Conservation (phyloP, 1,284 basidiomycete species). For the Sporisorium sorghi region DNA sequence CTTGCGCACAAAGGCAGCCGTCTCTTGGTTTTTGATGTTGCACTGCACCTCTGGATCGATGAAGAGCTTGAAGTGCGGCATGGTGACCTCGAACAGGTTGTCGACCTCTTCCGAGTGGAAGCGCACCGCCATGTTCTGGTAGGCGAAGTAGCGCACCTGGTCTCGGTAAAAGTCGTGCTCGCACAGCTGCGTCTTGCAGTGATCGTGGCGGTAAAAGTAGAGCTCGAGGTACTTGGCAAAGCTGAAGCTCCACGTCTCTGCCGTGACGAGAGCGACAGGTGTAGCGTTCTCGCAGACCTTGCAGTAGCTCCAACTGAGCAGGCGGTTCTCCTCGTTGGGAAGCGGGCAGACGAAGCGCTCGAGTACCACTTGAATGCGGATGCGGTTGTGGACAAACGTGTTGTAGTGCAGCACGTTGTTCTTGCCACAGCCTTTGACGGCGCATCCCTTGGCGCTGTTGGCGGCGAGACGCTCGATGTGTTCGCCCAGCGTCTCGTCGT, state of each 20-base stretch:
- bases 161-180: slow-evolving; percentile 93
- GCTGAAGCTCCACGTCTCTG: slow-evolving; percentile 92
- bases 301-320: slow-evolving; percentile 94
- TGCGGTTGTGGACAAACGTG: slow-evolving; percentile 88
- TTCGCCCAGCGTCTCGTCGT: slow-evolving; percentile 90
- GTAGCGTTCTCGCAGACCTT: slow-evolving; percentile 73
- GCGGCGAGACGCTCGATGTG: slow-evolving; percentile 84
- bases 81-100: slow-evolving; percentile 82
- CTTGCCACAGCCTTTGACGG: slow-evolving; percentile 84
- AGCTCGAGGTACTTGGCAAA: slow-evolving; percentile 92
- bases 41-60: slow-evolving; percentile 86
- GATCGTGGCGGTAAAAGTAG: slow-evolving; percentile 86
- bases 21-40: slow-evolving; percentile 89
- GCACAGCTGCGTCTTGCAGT: slow-evolving; percentile 82
- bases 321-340: slow-evolving; percentile 75
- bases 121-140: slow-evolving; percentile 78
- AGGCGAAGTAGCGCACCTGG: slow-evolving; percentile 91
- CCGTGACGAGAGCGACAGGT: slow-evolving; percentile 87
- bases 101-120: slow-evolving; percentile 88
- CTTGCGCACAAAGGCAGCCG: slow-evolving; percentile 79
- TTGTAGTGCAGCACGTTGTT: slow-evolving; percentile 85
- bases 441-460: slow-evolving; percentile 79
- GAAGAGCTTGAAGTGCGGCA: slow-evolving; percentile 87
- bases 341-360: slow-evolving; percentile 68
- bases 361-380: slow-evolving; percentile 79